Percentiles rank a stretch among this genome's conserved stretches.
Conservation (phyloP, 768 basidiomycete species). For the Ephemerocybe angulata region DNA sequence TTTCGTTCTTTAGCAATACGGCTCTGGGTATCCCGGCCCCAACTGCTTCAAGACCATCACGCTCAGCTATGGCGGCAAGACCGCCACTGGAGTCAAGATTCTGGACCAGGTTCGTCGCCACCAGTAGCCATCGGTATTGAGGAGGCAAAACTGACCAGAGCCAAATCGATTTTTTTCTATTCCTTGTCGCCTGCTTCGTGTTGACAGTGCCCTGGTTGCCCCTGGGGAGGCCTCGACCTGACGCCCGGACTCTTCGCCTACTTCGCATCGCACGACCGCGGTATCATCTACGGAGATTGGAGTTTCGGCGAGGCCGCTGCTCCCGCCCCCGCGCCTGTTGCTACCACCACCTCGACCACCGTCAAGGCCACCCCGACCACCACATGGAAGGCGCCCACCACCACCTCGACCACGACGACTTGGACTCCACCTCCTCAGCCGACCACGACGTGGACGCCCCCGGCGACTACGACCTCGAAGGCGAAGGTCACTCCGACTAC, state of each 20-base stretch:
- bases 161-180: not conserved
- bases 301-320: conserved; percentile 37
- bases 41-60: conserved; percentile 60
- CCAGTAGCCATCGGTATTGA: too few relatives aligned
- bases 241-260: conserved; percentile 60
- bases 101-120: conserved; percentile 54
- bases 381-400: not conserved
- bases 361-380: conserved; percentile 19
- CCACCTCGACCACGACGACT: not conserved
- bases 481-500: conserved; percentile 6
- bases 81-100: conserved; percentile 51
- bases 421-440: conserved; percentile 12
- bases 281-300: conserved; percentile 64
- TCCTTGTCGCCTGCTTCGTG: not conserved
- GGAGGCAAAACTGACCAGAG: not conserved
- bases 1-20: conserved; percentile 47
- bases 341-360: conserved; percentile 10
- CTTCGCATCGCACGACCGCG: conserved; percentile 47
- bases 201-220: conserved; percentile 62
- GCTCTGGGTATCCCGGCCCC: conserved; percentile 58
- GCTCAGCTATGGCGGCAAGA: conserved; percentile 60
- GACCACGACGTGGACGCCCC: conserved; percentile 22
- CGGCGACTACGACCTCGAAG: not conserved
- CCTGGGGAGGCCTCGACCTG: conserved; percentile 63
- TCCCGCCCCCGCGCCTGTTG: conserved; percentile 17